Evolutionary conservation across 768 basidiomycete genomes (phyloP).

Genomic region (Mycena galericulata): DNA sequence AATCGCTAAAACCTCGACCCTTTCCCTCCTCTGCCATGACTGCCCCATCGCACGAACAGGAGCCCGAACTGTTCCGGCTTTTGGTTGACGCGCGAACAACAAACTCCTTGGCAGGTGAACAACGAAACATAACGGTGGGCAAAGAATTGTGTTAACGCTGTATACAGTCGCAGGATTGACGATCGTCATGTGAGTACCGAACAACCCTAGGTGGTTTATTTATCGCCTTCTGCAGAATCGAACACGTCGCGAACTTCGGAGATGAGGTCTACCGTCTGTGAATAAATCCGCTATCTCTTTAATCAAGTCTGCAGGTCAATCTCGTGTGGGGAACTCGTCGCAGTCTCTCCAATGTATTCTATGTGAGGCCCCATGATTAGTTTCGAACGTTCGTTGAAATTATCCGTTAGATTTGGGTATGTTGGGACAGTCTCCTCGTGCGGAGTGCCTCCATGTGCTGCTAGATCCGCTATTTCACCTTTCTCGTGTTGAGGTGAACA

Average conservation of each 20-base stretch:
- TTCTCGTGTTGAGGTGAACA: conserved; percentile 1
- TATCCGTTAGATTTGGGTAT: conserved; percentile 15
- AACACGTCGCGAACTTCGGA: conserved; percentile 19
- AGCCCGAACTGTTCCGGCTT: conserved; percentile 10
- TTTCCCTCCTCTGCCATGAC: not conserved
- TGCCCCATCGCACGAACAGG: not conserved
- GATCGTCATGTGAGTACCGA: conserved; percentile 4
- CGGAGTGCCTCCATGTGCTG: not conserved
- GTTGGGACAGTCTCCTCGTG: not conserved
- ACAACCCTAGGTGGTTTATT: no score
- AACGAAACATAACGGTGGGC: not conserved
- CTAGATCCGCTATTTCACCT: conserved; percentile 28
- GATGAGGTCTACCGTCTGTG: conserved; percentile 2
- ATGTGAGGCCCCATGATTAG: not conserved
- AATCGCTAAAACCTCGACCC: no score
- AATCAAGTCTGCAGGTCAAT: not conserved
- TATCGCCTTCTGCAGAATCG: conserved; percentile 2
- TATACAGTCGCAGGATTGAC: conserved; percentile 13
- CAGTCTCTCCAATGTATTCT: conserved; percentile 9
- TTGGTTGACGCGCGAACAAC: conserved; percentile 18
- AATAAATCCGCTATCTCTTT: not conserved
- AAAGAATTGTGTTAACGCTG: not conserved
- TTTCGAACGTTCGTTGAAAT: not conserved
- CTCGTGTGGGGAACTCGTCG: conserved; percentile 20
- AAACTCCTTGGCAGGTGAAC: conserved; percentile 13